Base-by-base conservation (phyloP, 2,329 filamentous ascomycete genomes). In the Domatiomyces catenatus region DNA sequence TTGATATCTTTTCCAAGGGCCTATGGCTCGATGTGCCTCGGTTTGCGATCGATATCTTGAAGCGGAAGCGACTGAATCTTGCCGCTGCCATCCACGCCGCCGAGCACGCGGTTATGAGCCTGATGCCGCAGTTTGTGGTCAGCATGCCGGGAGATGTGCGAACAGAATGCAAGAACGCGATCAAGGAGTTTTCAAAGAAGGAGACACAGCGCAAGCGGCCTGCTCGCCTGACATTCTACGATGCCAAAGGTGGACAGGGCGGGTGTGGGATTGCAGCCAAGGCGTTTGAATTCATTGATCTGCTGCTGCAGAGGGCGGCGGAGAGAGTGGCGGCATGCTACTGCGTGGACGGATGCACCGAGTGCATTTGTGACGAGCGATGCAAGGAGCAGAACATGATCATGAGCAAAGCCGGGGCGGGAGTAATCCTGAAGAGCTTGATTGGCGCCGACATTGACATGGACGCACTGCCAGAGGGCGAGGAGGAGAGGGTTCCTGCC, bases 21-120 rank as follows among this genome's bases (percentile, higher is more conserved):
- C 86, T 95, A 80, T 98, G 92, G 92, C 76, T 96, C 12, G 90
- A 96, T 63, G 80, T 98, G 2, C 90, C 92, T 0, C 81, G 81
- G 54, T 66, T 66, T 1, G 88, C 88, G 0, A 76, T 96, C 5
- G 79, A 87, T 12, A 88, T 95, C 43, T 75, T 98, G 1, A 76
- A 81, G 42, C 75, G 75, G 0, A 74, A 82, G 6, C 73, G 80
- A 0, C 72, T 96, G 28, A 86, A 95, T 63, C 75, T 90, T 8
- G 90, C 87, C 0, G 92, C 83, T 0, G 86, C 86, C 0, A 95
- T 98, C 52, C 92, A 96, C 63, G 90, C 90, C 0, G 90, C 92
- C 2, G 88, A 96, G 67, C 92, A 98, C 64, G 88, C 89, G 0
- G 73, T 96, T 20, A 76, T 96, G 55, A 84, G 79, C 42, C 73